A percentile compares a stretch with the other conserved stretches of the same genome.
phyloP scores from a whole-genome alignment of 2,329 filamentous ascomycete species.

The Fusarium abutilonis region DNA sequence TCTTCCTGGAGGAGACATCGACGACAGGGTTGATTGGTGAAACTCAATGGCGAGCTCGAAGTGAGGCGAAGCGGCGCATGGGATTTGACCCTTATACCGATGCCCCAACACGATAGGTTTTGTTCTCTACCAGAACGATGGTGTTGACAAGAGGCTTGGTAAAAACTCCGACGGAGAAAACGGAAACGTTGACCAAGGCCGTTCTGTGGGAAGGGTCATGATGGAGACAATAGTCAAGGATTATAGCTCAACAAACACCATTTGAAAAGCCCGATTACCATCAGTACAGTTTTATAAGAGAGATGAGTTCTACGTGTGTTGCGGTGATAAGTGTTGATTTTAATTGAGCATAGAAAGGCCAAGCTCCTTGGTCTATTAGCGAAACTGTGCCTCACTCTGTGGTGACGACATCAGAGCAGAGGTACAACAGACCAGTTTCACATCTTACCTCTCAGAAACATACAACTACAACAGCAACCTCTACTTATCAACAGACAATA shows the following conservation, averaged over 20 bases:
- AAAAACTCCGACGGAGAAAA: constrained; percentile 10
- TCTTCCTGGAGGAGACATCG: constrained; percentile 77
- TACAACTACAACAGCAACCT: neutral
- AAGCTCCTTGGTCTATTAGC: no score
- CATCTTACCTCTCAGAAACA: constrained; percentile 9
- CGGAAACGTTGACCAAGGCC: constrained; percentile 10
- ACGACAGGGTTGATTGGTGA: constrained; percentile 61
- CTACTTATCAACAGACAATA: neutral
- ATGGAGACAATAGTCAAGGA: neutral
- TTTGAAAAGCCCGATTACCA: neutral
- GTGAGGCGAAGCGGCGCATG: constrained; percentile 59
- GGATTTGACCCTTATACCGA: constrained; percentile 68
- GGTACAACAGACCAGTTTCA: constrained; percentile 20
- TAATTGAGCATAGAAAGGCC: neutral
- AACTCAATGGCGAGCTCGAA: constrained; percentile 56
- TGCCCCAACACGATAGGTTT: constrained; percentile 45
- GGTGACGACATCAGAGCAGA: constrained; percentile 30
- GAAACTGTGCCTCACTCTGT: constrained; percentile 11
- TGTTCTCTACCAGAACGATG: neutral
- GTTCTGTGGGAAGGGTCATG: neutral
- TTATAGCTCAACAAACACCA: neutral
- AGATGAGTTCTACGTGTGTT: neutral
- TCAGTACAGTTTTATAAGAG: neutral
- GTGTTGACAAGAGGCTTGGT: neutral
- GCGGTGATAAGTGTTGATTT: neutral